phyloP scores from a whole-genome alignment of 805 yeast genomes.

The Danielia reshetovae region DNA sequence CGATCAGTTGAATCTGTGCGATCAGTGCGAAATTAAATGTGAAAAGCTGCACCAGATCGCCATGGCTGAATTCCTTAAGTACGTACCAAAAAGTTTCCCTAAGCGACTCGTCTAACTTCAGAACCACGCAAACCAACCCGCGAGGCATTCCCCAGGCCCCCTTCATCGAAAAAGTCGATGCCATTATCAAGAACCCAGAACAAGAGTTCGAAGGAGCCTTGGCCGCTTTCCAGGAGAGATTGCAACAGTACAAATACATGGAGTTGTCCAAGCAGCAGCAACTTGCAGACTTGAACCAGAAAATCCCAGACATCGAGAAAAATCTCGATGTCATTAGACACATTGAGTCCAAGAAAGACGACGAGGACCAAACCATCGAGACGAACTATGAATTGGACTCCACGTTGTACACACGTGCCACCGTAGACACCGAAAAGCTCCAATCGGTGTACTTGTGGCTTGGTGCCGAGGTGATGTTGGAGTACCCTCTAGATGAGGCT shows the following conservation, averaged over 20 bases:
- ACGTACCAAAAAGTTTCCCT: conserved; percentile 13
- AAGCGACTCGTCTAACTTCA: conserved; percentile 16
- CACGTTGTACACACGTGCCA: conserved; percentile 83
- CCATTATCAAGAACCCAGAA: conserved; percentile 60
- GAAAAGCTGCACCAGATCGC: too few species aligned
- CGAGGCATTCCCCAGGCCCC: conserved; percentile 98
- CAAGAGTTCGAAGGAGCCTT: conserved; percentile 65
- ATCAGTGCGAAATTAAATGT: too few species aligned
- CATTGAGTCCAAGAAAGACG: conserved; percentile 46
- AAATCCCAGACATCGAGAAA: conserved; percentile 90
- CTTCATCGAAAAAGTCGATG: conserved; percentile 80
- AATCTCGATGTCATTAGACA: conserved; percentile 71
- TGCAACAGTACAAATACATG: conserved; percentile 90
- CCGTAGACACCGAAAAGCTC: conserved; percentile 52
- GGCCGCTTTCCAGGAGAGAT: conserved; percentile 75
- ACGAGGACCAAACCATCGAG: conserved; percentile 37
- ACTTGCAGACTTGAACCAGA: conserved; percentile 50
- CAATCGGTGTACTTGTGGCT: conserved; percentile 80
- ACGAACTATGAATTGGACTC: conserved; percentile 92
- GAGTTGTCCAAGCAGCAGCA: conserved; percentile 52
- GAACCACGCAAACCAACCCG: conserved; percentile 67
- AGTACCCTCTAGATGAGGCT: conserved; percentile 89
- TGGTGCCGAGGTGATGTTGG: conserved; percentile 98
- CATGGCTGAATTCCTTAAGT: conserved; percentile 32
- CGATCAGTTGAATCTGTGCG: too few species aligned